Evolutionary conservation across 1,284 basidiomycete species (phyloP).

Genomic region (Trametes sp.): DNA sequence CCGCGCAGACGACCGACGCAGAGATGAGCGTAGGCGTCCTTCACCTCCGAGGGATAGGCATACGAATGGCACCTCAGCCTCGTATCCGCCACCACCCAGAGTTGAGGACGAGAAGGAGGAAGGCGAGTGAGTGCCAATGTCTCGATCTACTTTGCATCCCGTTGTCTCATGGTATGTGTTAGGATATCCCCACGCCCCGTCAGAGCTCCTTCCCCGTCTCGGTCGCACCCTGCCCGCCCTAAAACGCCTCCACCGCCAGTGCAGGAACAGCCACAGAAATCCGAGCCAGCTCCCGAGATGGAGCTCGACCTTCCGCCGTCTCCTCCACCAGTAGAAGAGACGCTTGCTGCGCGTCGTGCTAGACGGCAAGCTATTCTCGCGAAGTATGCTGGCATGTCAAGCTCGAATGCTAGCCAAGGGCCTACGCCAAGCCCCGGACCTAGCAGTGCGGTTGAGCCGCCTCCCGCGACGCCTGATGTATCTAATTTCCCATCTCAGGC

Average conservation of each 20-base stretch:
- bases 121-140: constrained; percentile 74
- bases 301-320: constrained; percentile 67
- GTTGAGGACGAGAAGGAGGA: constrained; percentile 72
- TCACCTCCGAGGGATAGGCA: constrained; percentile 26
- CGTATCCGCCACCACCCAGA: constrained; percentile 35
- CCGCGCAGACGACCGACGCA: constrained; percentile 27
- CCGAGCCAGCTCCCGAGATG: constrained; percentile 52
- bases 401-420: constrained; percentile 44
- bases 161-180: constrained; percentile 10
- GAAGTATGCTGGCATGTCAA: constrained; percentile 70
- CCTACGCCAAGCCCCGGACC: constrained; percentile 64
- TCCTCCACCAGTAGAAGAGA: constrained; percentile 71
- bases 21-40: constrained; percentile 27
- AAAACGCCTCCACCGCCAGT: constrained; percentile 32
- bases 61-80: constrained; percentile 26
- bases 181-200: constrained; percentile 69
- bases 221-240: constrained; percentile 32
- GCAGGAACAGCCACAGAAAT: constrained; percentile 9
- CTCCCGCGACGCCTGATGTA: constrained; percentile 59
- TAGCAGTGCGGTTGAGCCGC: constrained; percentile 78
- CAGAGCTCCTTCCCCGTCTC: constrained; percentile 39
- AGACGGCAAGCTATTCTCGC: constrained; percentile 87
- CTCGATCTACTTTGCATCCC: constrained; percentile 1
- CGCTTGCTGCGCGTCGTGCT: constrained; percentile 81
- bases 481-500: constrained; percentile 69